These are phyloP conservation scores for Dipodascus geniculatus DNA, from an alignment of 805 yeast genomes.

Conservation along the genomic window DNA sequence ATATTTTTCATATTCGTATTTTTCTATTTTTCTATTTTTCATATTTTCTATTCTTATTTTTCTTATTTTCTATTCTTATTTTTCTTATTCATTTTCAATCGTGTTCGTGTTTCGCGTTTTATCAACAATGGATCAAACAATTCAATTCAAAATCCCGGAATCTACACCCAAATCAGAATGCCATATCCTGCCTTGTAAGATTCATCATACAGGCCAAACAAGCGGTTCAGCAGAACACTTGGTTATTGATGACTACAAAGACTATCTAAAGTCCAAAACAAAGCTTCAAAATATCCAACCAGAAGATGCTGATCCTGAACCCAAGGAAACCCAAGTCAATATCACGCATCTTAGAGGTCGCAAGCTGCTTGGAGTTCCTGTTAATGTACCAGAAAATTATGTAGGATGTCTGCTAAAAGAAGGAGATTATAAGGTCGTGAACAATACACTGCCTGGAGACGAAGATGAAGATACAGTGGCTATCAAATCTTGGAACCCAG, in stretches of 20 bases:
- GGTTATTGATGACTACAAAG: constrained; percentile 4
- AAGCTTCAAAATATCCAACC: constrained; percentile 1
- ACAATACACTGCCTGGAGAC: constrained; percentile 6
- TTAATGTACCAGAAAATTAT: constrained; percentile 11
- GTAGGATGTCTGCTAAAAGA: constrained; percentile 9
- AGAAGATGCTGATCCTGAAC: constrained; percentile 2
- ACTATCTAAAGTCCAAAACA: background rate
- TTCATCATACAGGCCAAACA: constrained; percentile 17
- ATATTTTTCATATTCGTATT: background rate
- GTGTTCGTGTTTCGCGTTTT: background rate
- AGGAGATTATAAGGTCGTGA: constrained; percentile 5
- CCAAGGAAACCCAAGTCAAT: background rate
- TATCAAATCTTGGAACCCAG: constrained; percentile 4
- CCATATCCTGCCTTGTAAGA: constrained; percentile 20
- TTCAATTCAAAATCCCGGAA: background rate
- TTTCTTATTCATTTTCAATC: background rate
- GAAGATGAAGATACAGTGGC: constrained; percentile 6
- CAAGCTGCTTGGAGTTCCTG: constrained; percentile 9
- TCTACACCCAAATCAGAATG: constrained; percentile 5
- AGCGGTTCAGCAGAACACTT: constrained; percentile 15
- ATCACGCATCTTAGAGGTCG: constrained; percentile 16
- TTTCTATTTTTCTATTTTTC: background rate
- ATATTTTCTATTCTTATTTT: background rate
- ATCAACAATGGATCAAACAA: background rate
- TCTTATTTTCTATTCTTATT: background rate